Evolutionary conservation across 371 early-diverging fungal genomes (phyloP), one percentile per base, ranked within the genome.

Genomic region (Mortierella sp.): DNA sequence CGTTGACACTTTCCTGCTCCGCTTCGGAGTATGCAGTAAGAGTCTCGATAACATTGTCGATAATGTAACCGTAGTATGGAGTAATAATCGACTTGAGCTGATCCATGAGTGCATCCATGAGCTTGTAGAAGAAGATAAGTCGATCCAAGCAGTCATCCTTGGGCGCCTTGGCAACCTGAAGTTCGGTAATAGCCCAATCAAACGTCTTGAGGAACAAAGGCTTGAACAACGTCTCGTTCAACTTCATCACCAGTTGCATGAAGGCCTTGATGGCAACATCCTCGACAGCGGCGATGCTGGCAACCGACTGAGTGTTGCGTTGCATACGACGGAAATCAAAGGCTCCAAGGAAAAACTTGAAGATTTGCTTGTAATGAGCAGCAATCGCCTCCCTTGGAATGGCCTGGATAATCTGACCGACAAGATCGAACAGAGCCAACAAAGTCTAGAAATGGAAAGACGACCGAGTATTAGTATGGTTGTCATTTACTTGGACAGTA

Each of bases 211-310:
- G 86, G 87, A 93, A 97, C 76, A 98, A 72, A 7, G 97, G 97
- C 74, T 93, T 94, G 94, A 98, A 98, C 62, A 93, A 82, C 4
- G 90, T 91, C 80, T 98, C 99, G 83, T 96, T 97, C 73, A 97
- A 83, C 85, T 94, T 94, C 89, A 96, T 88, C 9, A 95, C 92
- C 60, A 96, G 70, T 59, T 90, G 87, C 82, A 94, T 77, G 74
- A 97, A 94, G 11, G 95, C 88, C 12, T 84, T 76, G 37, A 97
- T 87, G 37, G 92, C 82, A 1, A 88, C 69, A 23, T 83, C 81
- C 82, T 97, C 97, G 16, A 95, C 82, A 7, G 72, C 83, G 44
- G 85, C 86, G 16, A 93, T 71, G 9, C 85, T 88, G 62, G 75
- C 63, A 25, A 56, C 58, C 7, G 70, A 63, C n/a, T 70, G 72